Base-by-base conservation (phyloP, 805 yeast genomes). In the Saccharomyces mikatae region DNA sequence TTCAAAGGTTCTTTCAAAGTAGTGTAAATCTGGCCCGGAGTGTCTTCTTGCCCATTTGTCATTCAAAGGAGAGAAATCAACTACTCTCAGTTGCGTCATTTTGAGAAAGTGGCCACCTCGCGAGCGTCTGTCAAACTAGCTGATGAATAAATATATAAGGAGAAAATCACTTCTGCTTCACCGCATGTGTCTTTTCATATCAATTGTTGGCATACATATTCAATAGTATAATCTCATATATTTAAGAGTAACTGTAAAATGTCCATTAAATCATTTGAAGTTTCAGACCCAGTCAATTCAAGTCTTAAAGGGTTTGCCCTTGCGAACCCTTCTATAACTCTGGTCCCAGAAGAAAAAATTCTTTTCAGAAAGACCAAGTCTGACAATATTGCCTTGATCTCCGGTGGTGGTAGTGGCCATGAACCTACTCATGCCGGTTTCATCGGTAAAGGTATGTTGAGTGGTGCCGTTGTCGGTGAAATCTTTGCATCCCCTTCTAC, bases 371-470 rank as follows among this genome's bases (percentile, higher is more conserved):
- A 64, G 29, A 67, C 65, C 17, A 58, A 62, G 50, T 57, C 71
- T 52, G 71, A 76, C 28, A 86, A 87, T 63, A 86, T 90, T 47
- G 80, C 88, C 5, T 64, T 91, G 50, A 73, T 91, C 28, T 83
- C 96, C 32, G 97, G 97, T 56, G 98, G 98, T 54, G 97, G 97
- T 28, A 83, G 91, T 13, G 98, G 98, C 49, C 98, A 91, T 66
- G 98, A 91, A 71, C 97, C 97, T 27, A 77, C 90, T 3, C 97
- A 92, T 65, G 91, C 88, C 8, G 97, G 96, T 0, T 91, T 83
- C 68, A 90, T 91, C 24, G 97, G 97, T 11, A 77, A 81, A 13
- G 95, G 95, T 50, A 73, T 86, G 61, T 70, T 91, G 46, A 89
- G 87, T 60, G 95, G 84, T 46, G 97, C 96, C 0, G 96, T 91